These are phyloP conservation scores for Platanthera guangdongensis DNA, from an alignment of 106 monocot species.

Conservation along the genomic window DNA sequence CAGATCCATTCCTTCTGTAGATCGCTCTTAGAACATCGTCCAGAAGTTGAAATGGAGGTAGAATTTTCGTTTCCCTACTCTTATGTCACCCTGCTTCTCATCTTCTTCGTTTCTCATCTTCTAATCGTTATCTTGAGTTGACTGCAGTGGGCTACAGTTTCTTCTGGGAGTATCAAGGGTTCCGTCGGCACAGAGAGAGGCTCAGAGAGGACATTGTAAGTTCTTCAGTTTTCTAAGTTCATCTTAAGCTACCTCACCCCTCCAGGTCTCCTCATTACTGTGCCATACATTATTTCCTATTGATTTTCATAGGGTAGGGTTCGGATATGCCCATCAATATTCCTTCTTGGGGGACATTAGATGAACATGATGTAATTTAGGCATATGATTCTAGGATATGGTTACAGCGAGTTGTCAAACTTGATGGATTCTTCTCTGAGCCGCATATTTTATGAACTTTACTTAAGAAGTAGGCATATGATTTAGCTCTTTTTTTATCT, in stretches of 20 bases:
- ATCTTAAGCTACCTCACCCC: not conserved
- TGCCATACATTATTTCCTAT: not conserved
- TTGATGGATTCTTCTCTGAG: not conserved
- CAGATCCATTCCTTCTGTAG: too few species aligned
- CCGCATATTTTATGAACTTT: not conserved
- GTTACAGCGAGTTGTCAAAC: not conserved
- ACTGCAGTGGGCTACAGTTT: conserved; percentile 3
- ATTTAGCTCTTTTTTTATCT: too few species aligned
- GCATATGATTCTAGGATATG: not conserved
- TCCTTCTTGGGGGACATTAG: too few species aligned
- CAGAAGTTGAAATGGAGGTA: not conserved
- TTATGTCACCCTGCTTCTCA: not conserved
- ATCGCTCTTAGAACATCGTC: not conserved
- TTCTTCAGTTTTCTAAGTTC: not conserved
- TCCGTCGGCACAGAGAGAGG: not conserved
- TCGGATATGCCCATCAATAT: not conserved
- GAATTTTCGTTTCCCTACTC: not conserved
- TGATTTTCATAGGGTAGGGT: not conserved
- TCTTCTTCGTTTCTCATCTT: not conserved
- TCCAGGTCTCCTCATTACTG: not conserved
- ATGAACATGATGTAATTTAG: too few species aligned
- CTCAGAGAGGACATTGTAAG: conserved; percentile 20
- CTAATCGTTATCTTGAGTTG: not conserved
- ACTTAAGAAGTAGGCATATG: too few species aligned
- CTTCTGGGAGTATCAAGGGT: conserved; percentile 9